Evolutionary conservation across 805 yeast genomes (phyloP).

Genomic region (Metschnikowia anglica): DNA sequence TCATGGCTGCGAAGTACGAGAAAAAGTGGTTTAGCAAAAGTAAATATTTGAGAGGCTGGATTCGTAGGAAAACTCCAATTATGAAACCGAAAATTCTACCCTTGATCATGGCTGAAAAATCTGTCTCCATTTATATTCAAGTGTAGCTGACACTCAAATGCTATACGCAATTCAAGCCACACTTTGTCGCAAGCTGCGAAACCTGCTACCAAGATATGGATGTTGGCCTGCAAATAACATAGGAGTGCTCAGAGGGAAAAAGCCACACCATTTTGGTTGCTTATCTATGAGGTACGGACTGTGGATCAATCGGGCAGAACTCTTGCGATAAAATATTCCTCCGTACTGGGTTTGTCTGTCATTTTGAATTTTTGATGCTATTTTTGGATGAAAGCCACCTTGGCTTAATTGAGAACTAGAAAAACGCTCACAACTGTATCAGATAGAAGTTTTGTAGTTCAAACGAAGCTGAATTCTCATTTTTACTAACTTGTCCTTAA

Average conservation of each 20-base stretch:
- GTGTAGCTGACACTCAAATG: not conserved
- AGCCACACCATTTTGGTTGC: constrained; percentile 3
- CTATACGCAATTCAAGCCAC: constrained; percentile 7
- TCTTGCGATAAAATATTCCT: not conserved
- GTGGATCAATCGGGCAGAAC: not conserved
- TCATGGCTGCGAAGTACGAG: constrained; percentile 5
- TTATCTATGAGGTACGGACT: not conserved
- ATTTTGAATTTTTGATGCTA: not conserved
- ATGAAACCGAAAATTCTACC: too few species aligned
- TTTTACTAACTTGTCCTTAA: too few species aligned
- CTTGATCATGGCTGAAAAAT: not conserved
- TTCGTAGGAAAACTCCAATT: too few species aligned
- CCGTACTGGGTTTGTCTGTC: not conserved
- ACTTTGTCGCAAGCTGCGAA: constrained; percentile 14
- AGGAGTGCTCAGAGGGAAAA: not conserved
- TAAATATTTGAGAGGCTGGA: not conserved
- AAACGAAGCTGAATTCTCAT: too few species aligned
- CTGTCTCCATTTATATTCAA: not conserved
- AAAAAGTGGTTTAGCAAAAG: not conserved
- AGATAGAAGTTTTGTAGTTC: not conserved
- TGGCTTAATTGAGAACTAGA: not conserved
- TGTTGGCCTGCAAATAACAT: not conserved
- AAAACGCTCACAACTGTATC: too few species aligned
- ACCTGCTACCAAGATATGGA: not conserved
- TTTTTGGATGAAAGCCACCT: too few species aligned